Evolutionary conservation across 495 filamentous ascomycete species (phyloP), one percentile per base, ranked within the genome.

Genomic region (Penicillium desertorum): DNA sequence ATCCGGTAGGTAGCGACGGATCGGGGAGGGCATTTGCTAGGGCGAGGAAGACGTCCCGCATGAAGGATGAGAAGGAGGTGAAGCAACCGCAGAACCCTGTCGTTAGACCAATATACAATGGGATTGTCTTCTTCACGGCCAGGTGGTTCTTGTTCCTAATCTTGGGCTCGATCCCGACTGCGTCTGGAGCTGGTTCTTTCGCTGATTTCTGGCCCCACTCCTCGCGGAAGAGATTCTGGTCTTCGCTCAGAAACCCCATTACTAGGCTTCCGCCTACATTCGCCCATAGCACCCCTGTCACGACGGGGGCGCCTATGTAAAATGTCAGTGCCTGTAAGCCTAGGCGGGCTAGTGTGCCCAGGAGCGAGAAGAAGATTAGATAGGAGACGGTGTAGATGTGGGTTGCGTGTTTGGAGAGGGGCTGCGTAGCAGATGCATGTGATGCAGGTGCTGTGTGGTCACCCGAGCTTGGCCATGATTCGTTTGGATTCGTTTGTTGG

Each of bases 21-120:
- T 80, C 74, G 0, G 83, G 79, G 11, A 91, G 74, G 51, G 85
- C 81, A 65, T 96, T 96, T 7, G 89, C 86, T 12, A 97, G 69
- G 0, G 90, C 86, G n/a, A 96, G 79, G 70, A 96, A 96, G 46
- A 80, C 72, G 64, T 95, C 93, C 4, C 92, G 84, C 41, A 92
- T 87, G 67, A 96, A 96, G 12, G 89, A 85, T 0, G 92, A 96
- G 73, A 97, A 98, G 37, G 87, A 91, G 4, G 94, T 98, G 51
- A 94, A 87, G 62, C 86, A 91, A 53, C 94, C 94, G 71, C 94
- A 98, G 75, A 96, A 97, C 12, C 94, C 94, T 3, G 90, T 95
- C 0, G 93, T 85, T 1, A 98, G 84, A 19, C 94, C 94, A 54
- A 97, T 89, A 68, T 94, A 97, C 0, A 96, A 79, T 0, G 92